Percentiles rank a stretch among this genome's conserved stretches.
phyloP scores from a whole-genome alignment of 2,329 filamentous ascomycete genomes.

The Calonectria pseudoturangicola region DNA sequence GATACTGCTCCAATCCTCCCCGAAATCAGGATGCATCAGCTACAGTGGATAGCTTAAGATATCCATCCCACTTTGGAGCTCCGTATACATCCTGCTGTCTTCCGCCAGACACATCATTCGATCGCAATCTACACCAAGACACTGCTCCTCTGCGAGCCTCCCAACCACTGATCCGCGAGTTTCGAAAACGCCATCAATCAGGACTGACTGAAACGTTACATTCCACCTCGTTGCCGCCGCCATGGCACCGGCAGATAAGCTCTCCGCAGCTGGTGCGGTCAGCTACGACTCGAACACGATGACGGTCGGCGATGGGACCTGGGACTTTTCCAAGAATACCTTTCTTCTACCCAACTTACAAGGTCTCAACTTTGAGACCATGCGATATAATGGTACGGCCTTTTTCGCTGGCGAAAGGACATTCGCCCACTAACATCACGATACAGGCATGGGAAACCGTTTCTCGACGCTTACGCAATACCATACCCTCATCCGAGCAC shows the following conservation, averaged over 20 bases:
- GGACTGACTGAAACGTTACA: constrained; percentile 49
- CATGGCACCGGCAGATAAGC: constrained; percentile 76
- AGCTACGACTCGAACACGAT: constrained; percentile 84
- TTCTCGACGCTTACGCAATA: constrained; percentile 83
- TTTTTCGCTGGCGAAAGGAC: background rate
- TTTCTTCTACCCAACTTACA: constrained; percentile 87
- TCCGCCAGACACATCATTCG: constrained; percentile 37
- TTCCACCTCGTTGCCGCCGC: constrained; percentile 64
- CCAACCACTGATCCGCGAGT: background rate
- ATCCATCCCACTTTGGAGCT: constrained; percentile 31
- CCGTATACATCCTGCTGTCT: background rate
- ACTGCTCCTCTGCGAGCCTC: background rate
- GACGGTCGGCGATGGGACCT: constrained; percentile 87
- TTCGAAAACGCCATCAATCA: constrained; percentile 35
- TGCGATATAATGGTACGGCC: constrained; percentile 86
- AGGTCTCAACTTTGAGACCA: constrained; percentile 86
- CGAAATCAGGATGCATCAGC: constrained; percentile 34
- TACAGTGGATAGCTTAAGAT: constrained; percentile 36
- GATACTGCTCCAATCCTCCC: background rate
- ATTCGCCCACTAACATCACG: constrained; percentile 43
- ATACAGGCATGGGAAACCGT: constrained; percentile 86
- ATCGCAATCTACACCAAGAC: constrained; percentile 17
- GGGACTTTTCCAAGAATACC: constrained; percentile 85
- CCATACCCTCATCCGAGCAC: constrained; percentile 80
- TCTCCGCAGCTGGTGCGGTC: constrained; percentile 82